A percentile compares a stretch with the other conserved stretches of the same genome.
Conservation (phyloP, 1,139 yeast species). For the Geotrichum reessii region DNA sequence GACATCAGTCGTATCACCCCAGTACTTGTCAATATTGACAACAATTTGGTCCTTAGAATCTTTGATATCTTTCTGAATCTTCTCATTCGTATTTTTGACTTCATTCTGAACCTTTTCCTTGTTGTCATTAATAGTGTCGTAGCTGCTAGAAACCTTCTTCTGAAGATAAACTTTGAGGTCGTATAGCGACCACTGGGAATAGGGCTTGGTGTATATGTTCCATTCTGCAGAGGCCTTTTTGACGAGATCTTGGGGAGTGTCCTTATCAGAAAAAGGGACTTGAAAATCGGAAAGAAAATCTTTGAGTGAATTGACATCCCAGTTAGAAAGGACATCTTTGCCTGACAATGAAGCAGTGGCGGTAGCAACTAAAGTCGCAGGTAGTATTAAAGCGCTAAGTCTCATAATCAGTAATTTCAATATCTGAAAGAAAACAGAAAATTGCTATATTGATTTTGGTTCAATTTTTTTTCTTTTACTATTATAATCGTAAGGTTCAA, state of each 20-base stretch:
- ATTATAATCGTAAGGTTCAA: too few relatives aligned
- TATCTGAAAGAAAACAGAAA: neutral
- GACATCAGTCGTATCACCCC: slow-evolving; percentile 43
- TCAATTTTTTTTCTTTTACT: too few relatives aligned
- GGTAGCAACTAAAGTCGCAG: neutral
- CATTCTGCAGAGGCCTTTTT: slow-evolving; percentile 13
- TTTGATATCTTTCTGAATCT: neutral
- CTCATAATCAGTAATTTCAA: neutral
- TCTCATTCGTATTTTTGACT: neutral
- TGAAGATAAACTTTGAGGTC: slow-evolving; percentile 8
- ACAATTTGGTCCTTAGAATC: slow-evolving; percentile 42
- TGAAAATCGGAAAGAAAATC: slow-evolving; percentile 12
- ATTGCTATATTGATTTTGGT: neutral
- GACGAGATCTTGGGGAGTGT: slow-evolving; percentile 4
- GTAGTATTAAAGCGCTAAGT: neutral
- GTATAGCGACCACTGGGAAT: slow-evolving; percentile 7
- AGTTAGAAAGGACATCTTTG: neutral
- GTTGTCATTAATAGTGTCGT: neutral
- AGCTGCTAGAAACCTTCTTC: neutral
- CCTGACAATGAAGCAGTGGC: neutral
- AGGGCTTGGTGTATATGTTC: slow-evolving; percentile 16
- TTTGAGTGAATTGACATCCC: slow-evolving; percentile 1
- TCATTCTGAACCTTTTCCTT: neutral
- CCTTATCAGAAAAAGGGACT: neutral
- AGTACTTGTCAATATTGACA: slow-evolving; percentile 42